phyloP scores from a whole-genome alignment of 208 protist genomes.

The Polymyxa betae region DNA sequence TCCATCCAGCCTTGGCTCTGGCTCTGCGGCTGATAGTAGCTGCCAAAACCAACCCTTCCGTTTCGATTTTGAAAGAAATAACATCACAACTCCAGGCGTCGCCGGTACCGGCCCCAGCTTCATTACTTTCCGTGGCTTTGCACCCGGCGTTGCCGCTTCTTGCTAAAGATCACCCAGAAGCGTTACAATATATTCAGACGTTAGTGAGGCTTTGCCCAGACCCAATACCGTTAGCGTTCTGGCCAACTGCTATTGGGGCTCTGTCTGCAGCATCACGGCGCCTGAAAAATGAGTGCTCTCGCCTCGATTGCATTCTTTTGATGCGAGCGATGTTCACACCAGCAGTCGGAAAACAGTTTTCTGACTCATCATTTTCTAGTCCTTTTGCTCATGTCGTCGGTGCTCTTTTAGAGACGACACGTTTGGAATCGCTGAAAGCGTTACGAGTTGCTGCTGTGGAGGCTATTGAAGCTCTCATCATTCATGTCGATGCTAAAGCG shows the following conservation, averaged over 20 bases:
- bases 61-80: background rate
- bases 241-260: slow-evolving; percentile 2
- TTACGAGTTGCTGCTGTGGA: background rate
- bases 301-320: background rate
- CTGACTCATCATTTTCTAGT: background rate
- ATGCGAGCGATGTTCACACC: background rate
- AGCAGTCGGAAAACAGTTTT: background rate
- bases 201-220: background rate
- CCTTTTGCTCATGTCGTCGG: slow-evolving; percentile 20
- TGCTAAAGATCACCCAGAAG: background rate
- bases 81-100: background rate
- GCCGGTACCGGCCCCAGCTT: background rate
- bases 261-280: slow-evolving; percentile 21
- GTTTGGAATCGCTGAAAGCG: background rate
- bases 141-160: background rate
- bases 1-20: background rate
- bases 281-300: background rate
- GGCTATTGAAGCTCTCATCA: background rate
- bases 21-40: background rate
- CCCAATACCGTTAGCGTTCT: slow-evolving; percentile 12
- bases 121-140: background rate
- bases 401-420: background rate
- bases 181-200: background rate
- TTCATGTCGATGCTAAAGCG: background rate
- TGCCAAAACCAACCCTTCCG: background rate